These are phyloP conservation scores for Stylonectria norvegica DNA, from an alignment of 2,329 filamentous ascomycete genomes.

Conservation along the genomic window DNA sequence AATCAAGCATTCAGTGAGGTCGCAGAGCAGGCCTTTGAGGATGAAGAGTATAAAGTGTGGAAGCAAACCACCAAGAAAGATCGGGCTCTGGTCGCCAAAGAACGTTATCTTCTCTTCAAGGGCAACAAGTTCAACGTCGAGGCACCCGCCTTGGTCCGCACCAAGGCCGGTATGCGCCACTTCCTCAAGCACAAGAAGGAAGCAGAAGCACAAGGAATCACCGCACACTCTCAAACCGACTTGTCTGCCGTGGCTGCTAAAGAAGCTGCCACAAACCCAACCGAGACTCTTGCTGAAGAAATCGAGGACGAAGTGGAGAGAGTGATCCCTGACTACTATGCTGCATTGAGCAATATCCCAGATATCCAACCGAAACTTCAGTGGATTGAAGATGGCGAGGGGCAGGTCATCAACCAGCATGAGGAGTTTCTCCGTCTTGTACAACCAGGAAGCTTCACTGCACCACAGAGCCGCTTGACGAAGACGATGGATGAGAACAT, in stretches of 20 bases:
- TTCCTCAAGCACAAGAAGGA: constrained; percentile 78
- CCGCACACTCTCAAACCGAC: constrained; percentile 39
- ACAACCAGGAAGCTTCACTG: constrained; percentile 69
- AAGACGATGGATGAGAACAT: constrained; percentile 88
- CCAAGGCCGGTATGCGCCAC: constrained; percentile 82
- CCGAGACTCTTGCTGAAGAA: constrained; percentile 87
- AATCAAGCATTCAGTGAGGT: constrained; percentile 62
- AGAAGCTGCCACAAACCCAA: constrained; percentile 44
- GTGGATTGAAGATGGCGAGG: constrained; percentile 88
- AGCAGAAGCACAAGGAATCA: constrained; percentile 49
- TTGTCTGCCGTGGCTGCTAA: constrained; percentile 39
- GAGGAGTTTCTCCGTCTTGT: constrained; percentile 81
- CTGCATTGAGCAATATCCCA: constrained; percentile 78
- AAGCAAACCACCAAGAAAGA: constrained; percentile 99
- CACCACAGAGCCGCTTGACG: constrained; percentile 70
- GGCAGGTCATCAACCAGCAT: constrained; percentile 81
- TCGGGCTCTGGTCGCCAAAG: constrained; percentile 78
- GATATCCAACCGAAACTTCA: constrained; percentile 74
- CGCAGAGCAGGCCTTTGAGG: constrained; percentile 74
- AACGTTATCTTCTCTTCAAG: constrained; percentile 81
- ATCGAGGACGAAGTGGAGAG: constrained; percentile 85
- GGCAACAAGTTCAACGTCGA: constrained; percentile 81
- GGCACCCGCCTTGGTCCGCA: constrained; percentile 80
- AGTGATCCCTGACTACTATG: constrained; percentile 91
- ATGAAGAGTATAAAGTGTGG: constrained; percentile 97